A percentile compares a stretch with the other conserved stretches of the same genome.
Conservation (phyloP, 768 basidiomycete genomes). For the Pleurotus ostreatus region DNA sequence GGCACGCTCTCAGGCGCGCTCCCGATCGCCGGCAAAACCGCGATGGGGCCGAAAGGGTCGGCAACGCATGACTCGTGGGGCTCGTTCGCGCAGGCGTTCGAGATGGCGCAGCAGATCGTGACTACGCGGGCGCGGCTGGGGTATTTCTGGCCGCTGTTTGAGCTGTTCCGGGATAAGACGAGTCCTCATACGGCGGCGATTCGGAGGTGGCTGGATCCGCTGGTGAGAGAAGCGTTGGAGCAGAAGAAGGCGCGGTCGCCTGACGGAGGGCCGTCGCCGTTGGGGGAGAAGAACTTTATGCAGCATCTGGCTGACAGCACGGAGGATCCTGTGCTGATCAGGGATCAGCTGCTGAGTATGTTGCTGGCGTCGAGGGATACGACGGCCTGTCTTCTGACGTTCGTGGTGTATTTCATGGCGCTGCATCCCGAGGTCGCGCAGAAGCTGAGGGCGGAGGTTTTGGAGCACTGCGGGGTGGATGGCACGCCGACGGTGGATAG, state of each 20-base stretch:
- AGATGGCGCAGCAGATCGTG: slow-evolving; percentile 50
- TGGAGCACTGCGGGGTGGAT: slow-evolving; percentile 47
- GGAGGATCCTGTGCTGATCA: slow-evolving; percentile 58
- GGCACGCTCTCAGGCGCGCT: slow-evolving; percentile 54
- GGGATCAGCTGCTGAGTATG: slow-evolving; percentile 76
- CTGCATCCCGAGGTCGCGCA: slow-evolving; percentile 53
- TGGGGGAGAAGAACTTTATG: slow-evolving; percentile 59
- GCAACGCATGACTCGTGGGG: slow-evolving; percentile 59
- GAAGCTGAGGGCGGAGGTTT: slow-evolving; percentile 57
- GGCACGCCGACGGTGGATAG: slow-evolving; percentile 49
- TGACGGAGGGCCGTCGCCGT: slow-evolving; percentile 8
- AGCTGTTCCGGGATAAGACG: slow-evolving; percentile 54
- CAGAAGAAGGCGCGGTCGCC: slow-evolving; percentile 32
- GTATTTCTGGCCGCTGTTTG: slow-evolving; percentile 57
- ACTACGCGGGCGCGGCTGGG: slow-evolving; percentile 47
- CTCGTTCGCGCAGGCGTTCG: slow-evolving; percentile 56
- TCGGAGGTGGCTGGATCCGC: slow-evolving; percentile 58
- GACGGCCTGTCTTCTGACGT: slow-evolving; percentile 68
- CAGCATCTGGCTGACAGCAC: slow-evolving; percentile 66
- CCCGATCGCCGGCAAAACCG: slow-evolving; percentile 41
- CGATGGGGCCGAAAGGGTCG: slow-evolving; percentile 55
- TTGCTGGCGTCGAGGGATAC: slow-evolving; percentile 78
- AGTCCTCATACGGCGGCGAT: slow-evolving; percentile 45
- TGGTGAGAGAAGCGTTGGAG: slow-evolving; percentile 50
- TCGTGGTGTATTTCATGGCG: slow-evolving; percentile 65